These are phyloP conservation scores for Eucalyptus lansdowneana DNA, from an alignment of 345 rosid species.

Conservation along the genomic window DNA sequence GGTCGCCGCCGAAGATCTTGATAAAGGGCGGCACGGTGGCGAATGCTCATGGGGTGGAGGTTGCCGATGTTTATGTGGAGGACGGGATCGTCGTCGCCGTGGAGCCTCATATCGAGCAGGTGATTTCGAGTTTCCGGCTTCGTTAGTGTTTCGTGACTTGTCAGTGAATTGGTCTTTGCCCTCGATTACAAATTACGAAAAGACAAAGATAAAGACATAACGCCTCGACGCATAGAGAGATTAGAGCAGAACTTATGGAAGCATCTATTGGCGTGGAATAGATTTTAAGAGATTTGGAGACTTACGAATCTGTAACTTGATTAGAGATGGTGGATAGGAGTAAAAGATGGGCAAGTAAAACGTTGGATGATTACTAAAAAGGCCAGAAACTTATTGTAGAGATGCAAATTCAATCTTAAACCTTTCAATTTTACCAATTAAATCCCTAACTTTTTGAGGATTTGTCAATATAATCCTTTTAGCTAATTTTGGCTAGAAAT, in stretches of 20 bases:
- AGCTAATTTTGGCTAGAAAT: rapidly evolving
- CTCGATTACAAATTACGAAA: not conserved
- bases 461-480: rapidly evolving
- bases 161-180: not conserved
- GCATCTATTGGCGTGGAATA: too few relatives aligned
- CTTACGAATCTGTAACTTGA: not conserved
- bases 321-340: not conserved
- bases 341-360: not conserved
- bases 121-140: not conserved
- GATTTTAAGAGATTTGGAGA: too few relatives aligned
- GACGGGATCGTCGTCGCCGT: constrained; percentile 63
- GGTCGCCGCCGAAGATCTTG: constrained; percentile 46
- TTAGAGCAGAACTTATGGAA: not conserved
- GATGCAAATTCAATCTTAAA: rapidly evolving
- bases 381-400: rapidly evolving
- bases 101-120: constrained; percentile 51
- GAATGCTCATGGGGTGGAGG: constrained; percentile 66
- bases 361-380: too few relatives aligned
- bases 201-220: not conserved
- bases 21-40: constrained; percentile 87
- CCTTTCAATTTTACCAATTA: rapidly evolving
- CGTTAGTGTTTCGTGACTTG: not conserved
- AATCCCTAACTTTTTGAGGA: rapidly evolving
- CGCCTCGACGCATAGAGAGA: not conserved
- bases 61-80: constrained; percentile 87